Evolutionary conservation across 78 protist genomes (phyloP).

Genomic region (Pigoraptor vietnamica): DNA sequence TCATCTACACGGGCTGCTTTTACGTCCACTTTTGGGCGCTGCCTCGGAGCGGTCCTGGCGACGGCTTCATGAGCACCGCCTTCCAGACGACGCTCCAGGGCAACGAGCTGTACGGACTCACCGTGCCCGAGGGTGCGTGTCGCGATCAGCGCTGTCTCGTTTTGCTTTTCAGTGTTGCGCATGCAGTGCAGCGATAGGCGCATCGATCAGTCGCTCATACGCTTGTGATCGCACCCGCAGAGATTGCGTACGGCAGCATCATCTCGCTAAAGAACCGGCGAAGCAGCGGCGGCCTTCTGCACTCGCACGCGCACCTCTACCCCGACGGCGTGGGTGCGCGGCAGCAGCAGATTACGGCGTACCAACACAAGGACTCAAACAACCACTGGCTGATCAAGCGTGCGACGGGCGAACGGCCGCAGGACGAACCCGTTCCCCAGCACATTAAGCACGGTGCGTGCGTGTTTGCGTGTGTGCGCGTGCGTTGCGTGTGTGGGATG

Average conservation of each 20-base stretch:
- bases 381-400: slow-evolving; percentile 10
- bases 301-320: slow-evolving; percentile 27
- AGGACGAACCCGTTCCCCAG: background rate
- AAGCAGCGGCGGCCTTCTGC: slow-evolving; percentile 18
- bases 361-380: slow-evolving; percentile 24
- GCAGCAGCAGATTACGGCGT: slow-evolving; percentile 32
- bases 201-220: background rate
- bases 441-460: background rate
- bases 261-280: background rate
- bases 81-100: slow-evolving; percentile 27
- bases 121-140: background rate
- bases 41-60: slow-evolving; percentile 23
- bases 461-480: background rate
- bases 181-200: too few species aligned
- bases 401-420: background rate
- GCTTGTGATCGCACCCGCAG: background rate
- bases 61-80: slow-evolving; percentile 15
- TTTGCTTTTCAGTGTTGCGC: background rate
- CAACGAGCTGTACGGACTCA: background rate
- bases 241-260: slow-evolving; percentile 15
- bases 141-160: background rate
- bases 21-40: slow-evolving; percentile 33
- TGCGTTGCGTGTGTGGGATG: background rate
- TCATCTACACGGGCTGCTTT: slow-evolving; percentile 16
- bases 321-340: slow-evolving; percentile 2